These are phyloP conservation scores for Hygrocybe punicea DNA, from an alignment of 768 basidiomycete species.

Conservation along the genomic window DNA sequence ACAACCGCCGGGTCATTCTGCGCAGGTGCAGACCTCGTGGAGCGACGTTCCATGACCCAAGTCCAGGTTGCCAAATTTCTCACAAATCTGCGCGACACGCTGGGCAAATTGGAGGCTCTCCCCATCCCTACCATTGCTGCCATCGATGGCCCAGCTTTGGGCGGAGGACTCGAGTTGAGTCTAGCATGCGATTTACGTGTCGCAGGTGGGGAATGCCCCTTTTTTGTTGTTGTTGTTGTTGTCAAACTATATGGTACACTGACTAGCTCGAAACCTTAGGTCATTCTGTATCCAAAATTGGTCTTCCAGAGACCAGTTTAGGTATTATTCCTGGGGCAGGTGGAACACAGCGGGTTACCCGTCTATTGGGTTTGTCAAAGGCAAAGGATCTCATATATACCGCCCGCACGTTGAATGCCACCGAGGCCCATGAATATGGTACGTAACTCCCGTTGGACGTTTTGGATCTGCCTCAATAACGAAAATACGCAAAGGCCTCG, in stretches of 20 bases:
- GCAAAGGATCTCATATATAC: conserved; percentile 89
- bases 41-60: conserved; percentile 79
- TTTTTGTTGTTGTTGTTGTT: conserved; percentile 15
- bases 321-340: conserved; percentile 92
- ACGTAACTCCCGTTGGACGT: conserved; percentile 12
- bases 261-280: conserved; percentile 32
- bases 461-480: background rate
- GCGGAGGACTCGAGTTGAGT: conserved; percentile 86
- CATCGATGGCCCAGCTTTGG: conserved; percentile 89
- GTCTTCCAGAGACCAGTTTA: conserved; percentile 73
- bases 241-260: background rate
- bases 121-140: conserved; percentile 90
- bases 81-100: conserved; percentile 62
- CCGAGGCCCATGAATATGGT: conserved; percentile 74
- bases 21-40: conserved; percentile 85
- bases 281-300: conserved; percentile 73
- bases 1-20: conserved; percentile 79
- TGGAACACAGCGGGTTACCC: conserved; percentile 79
- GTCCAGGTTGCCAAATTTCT: conserved; percentile 76
- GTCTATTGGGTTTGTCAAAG: conserved; percentile 72
- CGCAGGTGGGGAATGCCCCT: conserved; percentile 52
- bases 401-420: conserved; percentile 61
- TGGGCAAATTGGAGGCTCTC: conserved; percentile 74
- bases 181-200: conserved; percentile 89
- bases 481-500: conserved; percentile 52